Evolutionary conservation across 2,329 filamentous ascomycete genomes (phyloP).

Genomic region (Drechslera avenae): DNA sequence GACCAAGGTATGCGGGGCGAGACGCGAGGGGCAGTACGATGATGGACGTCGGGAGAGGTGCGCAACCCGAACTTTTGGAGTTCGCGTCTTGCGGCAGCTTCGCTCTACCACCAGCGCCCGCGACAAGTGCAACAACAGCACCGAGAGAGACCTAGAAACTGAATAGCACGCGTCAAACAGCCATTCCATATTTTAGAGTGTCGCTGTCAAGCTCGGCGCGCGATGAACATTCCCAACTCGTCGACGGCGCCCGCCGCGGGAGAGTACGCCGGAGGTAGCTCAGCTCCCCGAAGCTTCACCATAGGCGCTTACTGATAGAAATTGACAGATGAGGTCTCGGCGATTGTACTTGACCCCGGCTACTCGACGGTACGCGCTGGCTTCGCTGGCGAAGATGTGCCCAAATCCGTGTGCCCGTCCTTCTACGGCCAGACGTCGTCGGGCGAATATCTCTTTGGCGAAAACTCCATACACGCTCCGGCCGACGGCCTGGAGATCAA

Average conservation of each 20-base stretch:
- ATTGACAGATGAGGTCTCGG: slow-evolving; percentile 85
- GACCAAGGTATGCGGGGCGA: slow-evolving; percentile 13
- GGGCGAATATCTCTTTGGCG: slow-evolving; percentile 74
- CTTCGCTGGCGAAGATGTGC: slow-evolving; percentile 96
- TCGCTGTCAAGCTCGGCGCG: slow-evolving; percentile 14
- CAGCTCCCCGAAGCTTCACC: slow-evolving; percentile 9
- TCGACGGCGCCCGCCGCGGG: slow-evolving; percentile 48
- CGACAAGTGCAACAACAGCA: slow-evolving; percentile 14
- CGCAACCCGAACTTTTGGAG: slow-evolving; percentile 31
- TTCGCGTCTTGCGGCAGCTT: slow-evolving; percentile 38
- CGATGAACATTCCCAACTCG: slow-evolving; percentile 47
- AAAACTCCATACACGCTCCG: slow-evolving; percentile 84
- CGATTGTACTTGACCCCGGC: slow-evolving; percentile 93
- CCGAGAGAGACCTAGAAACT: neutral
- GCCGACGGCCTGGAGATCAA: slow-evolving; percentile 77
- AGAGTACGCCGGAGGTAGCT: slow-evolving; percentile 55
- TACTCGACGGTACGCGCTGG: slow-evolving; percentile 90
- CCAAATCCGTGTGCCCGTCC: slow-evolving; percentile 89
- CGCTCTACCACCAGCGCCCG: slow-evolving; percentile 31
- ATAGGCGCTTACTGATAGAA: slow-evolving; percentile 18
- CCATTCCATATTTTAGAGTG: neutral
- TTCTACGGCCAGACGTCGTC: slow-evolving; percentile 72
- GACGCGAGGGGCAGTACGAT: slow-evolving; percentile 25
- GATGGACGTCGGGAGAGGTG: slow-evolving; percentile 10
- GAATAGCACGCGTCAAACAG: slow-evolving; percentile 36